Base-by-base conservation (phyloP, 352 stramenopile genomes). In the Phytophthora tubulina region DNA sequence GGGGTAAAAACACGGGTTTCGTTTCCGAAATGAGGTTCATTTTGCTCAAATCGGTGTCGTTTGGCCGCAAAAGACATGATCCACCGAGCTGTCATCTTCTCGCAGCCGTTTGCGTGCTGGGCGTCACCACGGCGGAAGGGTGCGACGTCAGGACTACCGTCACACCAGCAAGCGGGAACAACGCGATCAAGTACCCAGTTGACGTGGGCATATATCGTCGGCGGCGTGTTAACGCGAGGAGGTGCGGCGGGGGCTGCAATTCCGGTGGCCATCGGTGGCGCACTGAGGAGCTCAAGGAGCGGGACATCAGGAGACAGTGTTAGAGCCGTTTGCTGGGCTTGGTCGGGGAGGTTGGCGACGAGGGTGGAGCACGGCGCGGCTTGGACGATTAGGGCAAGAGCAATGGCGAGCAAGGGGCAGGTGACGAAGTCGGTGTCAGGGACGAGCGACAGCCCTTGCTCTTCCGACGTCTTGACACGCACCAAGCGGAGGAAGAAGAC, bases 371-470 rank as follows among this genome's bases (percentile, higher is more conserved):
- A 32, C 35, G 35, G 51, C 8, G 35, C 35, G 3, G 33, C 33
- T 31, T 62, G 13, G 31, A 50, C 3, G 52, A 51, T 31, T 1
- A 73, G 21, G 0, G 68, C 64, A 1, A 75, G 13, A 1, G 64
- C 63, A 1, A 80, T 51, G 0, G 65, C 63, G 4, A 66, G 50
- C 2, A 81, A 11, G 1, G 55, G 45, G 32, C 70, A 80, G 2
- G 70, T 80, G 3, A 49, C 15, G 4, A 75, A 63, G 30, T 67
- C 52, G 0, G 6, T 21, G 4, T 75, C 62, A 0, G 71, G 74
- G 17, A 83, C 78, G 9, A 86, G 53, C 6, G 66, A 80, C n/a
- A 9, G 82, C 0, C 62, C 58, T 8, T 82, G 67, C 42, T 79
- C 66, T 36, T 84, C 54, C 0, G 58, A 70, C 0, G 72, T 79